Evolutionary conservation across 495 filamentous ascomycete genomes (phyloP).

Genomic region (Barbatosphaeria neglecta): DNA sequence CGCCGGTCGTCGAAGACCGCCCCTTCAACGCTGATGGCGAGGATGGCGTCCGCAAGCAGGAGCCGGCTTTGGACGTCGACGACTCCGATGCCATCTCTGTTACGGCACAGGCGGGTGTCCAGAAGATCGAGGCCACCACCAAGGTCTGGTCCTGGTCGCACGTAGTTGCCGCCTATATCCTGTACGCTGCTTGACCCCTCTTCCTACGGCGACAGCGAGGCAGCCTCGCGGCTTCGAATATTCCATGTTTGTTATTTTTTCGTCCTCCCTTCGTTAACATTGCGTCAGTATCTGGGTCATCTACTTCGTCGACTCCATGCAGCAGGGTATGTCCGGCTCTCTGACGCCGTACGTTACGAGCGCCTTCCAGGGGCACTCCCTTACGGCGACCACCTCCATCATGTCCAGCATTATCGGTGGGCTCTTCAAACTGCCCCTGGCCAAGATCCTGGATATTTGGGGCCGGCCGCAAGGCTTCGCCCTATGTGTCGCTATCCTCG

Average conservation of each 20-base stretch:
- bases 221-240: no score
- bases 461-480: constrained; percentile 40
- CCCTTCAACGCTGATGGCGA: constrained; percentile 3
- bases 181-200: constrained; percentile 13
- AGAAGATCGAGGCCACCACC: constrained; percentile 37
- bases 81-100: constrained; percentile 13
- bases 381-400: constrained; percentile 35
- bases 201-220: background rate
- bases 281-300: constrained; percentile 43
- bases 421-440: constrained; percentile 47
- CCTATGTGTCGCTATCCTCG: constrained; percentile 26
- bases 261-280: no score
- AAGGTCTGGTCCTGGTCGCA: constrained; percentile 30
- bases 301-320: constrained; percentile 38
- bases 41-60: background rate
- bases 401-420: constrained; percentile 49
- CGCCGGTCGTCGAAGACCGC: constrained; percentile 9
- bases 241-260: no score
- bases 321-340: constrained; percentile 26
- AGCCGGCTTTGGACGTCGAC: background rate
- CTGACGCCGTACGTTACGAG: constrained; percentile 37
- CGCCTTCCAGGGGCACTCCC: constrained; percentile 33
- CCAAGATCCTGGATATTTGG: constrained; percentile 56
- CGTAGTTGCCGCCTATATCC: constrained; percentile 29
- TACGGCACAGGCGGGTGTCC: constrained; percentile 30